Conservation (phyloP, 306 rosid species). For the Vigna hirtella region DNA sequence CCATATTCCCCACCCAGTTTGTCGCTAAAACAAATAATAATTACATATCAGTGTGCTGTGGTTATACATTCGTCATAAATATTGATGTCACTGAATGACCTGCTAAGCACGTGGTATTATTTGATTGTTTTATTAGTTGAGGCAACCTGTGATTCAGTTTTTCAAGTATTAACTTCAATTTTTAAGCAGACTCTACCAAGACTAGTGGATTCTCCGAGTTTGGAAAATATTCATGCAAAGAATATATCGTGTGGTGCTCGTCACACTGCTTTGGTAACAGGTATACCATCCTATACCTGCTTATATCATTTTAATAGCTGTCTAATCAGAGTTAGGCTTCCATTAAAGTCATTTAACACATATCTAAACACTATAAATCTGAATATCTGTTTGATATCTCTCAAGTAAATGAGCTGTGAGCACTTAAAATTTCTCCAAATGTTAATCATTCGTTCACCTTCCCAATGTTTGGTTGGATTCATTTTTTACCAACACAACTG, state of each 20-base stretch:
- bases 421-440: background rate
- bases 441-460: no score
- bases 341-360: background rate
- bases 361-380: background rate
- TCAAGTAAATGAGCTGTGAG: background rate
- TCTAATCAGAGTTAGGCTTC: background rate
- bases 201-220: conserved; percentile 77
- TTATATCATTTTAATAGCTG: conserved; percentile 3
- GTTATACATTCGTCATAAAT: background rate
- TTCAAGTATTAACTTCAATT: conserved; percentile 30
- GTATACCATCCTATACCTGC: conserved; percentile 51
- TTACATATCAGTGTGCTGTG: conserved; percentile 19
- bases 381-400: conserved; percentile 21
- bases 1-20: conserved; percentile 6
- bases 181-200: conserved; percentile 76
- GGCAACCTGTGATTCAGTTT: conserved; percentile 35
- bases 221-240: conserved; percentile 76
- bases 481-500: conserved; percentile 4
- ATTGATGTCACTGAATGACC: conserved; percentile 25
- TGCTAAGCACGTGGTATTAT: background rate
- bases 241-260: conserved; percentile 93
- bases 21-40: background rate
- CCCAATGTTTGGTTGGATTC: background rate
- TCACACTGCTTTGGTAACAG: conserved; percentile 83
- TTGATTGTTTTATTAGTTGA: background rate